phyloP scores from a whole-genome alignment of 257 asterid genomes.

The Nicotiana tabacum region DNA sequence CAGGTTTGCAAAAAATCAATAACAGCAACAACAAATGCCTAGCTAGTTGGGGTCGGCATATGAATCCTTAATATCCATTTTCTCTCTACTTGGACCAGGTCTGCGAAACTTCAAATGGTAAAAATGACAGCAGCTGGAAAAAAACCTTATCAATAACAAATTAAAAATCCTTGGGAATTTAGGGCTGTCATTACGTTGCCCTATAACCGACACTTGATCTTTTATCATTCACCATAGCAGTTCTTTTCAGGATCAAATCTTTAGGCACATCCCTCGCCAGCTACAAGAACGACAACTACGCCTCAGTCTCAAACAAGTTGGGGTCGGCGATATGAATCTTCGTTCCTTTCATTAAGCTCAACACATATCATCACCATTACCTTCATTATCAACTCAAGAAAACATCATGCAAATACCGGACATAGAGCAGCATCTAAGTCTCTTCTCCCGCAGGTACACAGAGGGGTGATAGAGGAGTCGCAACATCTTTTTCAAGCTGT shows the following conservation, averaged over 20 bases:
- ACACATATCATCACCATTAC: no score
- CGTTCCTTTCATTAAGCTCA: no score
- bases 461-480: background rate
- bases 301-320: no score
- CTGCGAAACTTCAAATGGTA: background rate
- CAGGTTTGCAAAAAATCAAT: background rate
- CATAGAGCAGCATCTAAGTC: background rate
- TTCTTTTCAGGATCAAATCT: background rate
- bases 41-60: background rate
- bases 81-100: background rate
- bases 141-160: background rate
- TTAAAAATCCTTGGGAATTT: background rate
- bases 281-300: no score
- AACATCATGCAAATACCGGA: background rate
- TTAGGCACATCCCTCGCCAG: background rate
- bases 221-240: background rate
- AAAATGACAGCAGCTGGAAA: background rate
- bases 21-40: background rate
- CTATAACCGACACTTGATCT: background rate
- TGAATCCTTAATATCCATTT: background rate
- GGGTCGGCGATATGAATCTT: no score
- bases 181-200: background rate
- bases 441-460: background rate
- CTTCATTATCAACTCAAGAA: background rate
- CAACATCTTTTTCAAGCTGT: background rate